Percentiles rank a stretch among this genome's conserved stretches.
Evolutionary conservation across 2,329 filamentous ascomycete genomes (phyloP).

Genomic region (Talaromyces funiculosus): DNA sequence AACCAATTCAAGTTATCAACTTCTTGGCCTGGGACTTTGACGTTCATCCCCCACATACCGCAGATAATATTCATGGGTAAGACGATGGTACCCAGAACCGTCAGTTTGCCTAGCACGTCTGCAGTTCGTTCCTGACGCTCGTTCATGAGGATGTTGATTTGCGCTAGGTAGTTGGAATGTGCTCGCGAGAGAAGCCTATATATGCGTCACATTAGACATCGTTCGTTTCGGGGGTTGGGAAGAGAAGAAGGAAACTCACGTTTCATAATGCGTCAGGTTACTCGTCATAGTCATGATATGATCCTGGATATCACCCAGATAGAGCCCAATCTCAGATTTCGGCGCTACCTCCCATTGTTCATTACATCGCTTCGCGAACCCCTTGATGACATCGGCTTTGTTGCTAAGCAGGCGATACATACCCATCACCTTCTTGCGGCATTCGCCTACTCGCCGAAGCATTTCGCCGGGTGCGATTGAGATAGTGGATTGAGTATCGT

Average conservation of each 20-base stretch:
- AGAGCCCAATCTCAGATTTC: conserved; percentile 91
- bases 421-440: conserved; percentile 95
- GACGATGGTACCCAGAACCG: conserved; percentile 93
- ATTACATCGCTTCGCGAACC: conserved; percentile 96
- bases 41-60: conserved; percentile 98
- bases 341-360: conserved; percentile 97
- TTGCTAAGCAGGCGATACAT: conserved; percentile 88
- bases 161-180: conserved; percentile 95
- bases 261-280: conserved; percentile 93
- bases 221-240: background rate
- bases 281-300: conserved; percentile 99
- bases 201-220: background rate
- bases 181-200: conserved; percentile 77
- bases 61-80: conserved; percentile 99
- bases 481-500: conserved; percentile 25
- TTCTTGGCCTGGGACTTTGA: conserved; percentile 88
- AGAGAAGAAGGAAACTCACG: conserved; percentile 51
- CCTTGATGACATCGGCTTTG: conserved; percentile 98
- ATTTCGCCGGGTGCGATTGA: conserved; percentile 63
- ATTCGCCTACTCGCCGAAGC: conserved; percentile 86
- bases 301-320: conserved; percentile 96
- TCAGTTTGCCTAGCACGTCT: conserved; percentile 89
- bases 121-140: conserved; percentile 93
- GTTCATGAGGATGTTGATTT: conserved; percentile 99
- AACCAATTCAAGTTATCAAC: conserved; percentile 75